Evolutionary conservation across 176 grass and related monocot species (phyloP), one percentile per base, ranked within the genome.

Genomic region (Melocanna baccifera): DNA sequence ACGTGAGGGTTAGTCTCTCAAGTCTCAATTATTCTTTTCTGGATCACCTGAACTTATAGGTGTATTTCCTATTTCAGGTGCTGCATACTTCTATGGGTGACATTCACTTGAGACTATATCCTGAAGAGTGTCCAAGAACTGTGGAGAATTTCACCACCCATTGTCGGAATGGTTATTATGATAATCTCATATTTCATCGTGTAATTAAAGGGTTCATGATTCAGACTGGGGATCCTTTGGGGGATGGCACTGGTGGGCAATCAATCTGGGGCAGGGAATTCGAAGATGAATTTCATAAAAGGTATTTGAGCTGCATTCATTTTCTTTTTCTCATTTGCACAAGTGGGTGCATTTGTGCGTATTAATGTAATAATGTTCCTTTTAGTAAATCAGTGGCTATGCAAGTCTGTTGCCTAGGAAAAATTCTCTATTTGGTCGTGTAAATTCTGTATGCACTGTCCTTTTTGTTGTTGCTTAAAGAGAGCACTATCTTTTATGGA

Each of bases 111-210:
- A 98, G 80, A 87, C 72, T 98, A 70, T 98, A 98, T 84, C 96
- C 96, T 37, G 96, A 98, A 85, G 96, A 98, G 75, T 98, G 96
- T 75, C 96, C 96, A 67, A 98, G 94, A 95, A 98, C 96, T 46
- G 96, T 98, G 68, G 96, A 98, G 82, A 98, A 98, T 77, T 98
- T 98, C 86, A 98, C 96, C 18, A 98, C 96, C 55, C 93, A 98
- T 88, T 94, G 96, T 71, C 89, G 88, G 81, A 98, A 98, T 30
- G 93, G 96, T 45, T 98, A 98, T 88, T 98, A 98, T 57, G 93
- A 98, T 62, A 98, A 98, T 90, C 87, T 90, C 43, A 95, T 98
- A 84, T 98, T 98, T 86, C 96, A 98, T 71, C 93, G 96, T 70
- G 96, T 95, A 80, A 98, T 98, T 50, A 98, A 94, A 83, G 96